Evolutionary conservation across 2,329 filamentous ascomycete genomes (phyloP).

Genomic region (Aspergillus glaucus): DNA sequence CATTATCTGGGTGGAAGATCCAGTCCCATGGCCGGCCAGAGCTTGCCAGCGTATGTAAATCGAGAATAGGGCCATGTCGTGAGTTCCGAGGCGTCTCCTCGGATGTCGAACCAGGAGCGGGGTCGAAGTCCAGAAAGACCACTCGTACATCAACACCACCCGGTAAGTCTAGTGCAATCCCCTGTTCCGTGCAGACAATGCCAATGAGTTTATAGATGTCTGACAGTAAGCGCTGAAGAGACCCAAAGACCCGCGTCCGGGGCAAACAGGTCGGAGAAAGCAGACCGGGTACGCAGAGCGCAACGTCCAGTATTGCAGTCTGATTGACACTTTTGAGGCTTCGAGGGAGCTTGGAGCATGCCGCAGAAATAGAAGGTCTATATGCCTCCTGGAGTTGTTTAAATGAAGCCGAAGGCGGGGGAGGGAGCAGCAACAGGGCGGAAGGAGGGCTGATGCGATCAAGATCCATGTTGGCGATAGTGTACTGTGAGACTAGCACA

Average conservation of each 20-base stretch:
- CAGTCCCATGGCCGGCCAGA: constrained; percentile 27
- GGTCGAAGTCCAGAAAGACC: constrained; percentile 61
- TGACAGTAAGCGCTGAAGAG: constrained; percentile 68
- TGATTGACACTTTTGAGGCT: constrained; percentile 23
- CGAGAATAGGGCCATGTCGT: constrained; percentile 45
- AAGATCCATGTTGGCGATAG: constrained; percentile 18
- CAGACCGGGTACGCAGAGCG: constrained; percentile 59
- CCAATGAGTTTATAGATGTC: constrained; percentile 73
- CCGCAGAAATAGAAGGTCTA: constrained; percentile 50
- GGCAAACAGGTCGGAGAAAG: constrained; percentile 45
- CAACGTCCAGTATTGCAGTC: constrained; percentile 49
- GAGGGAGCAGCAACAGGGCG: constrained; percentile 57
- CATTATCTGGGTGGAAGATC: constrained; percentile 26
- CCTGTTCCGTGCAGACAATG: constrained; percentile 59
- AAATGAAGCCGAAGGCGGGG: constrained; percentile 50
- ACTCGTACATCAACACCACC: constrained; percentile 71
- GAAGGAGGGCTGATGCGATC: constrained; percentile 16
- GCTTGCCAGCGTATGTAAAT: constrained; percentile 42
- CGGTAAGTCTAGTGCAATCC: constrained; percentile 57
- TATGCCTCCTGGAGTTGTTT: constrained; percentile 54
- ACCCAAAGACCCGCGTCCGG: constrained; percentile 56
- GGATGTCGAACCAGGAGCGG: constrained; percentile 21
- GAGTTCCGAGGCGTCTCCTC: constrained; percentile 4
- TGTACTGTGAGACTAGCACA: background rate
- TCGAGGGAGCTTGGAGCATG: constrained; percentile 46